Base-by-base conservation (phyloP, 1,284 basidiomycete genomes). In the Leccinum pachyderme region DNA sequence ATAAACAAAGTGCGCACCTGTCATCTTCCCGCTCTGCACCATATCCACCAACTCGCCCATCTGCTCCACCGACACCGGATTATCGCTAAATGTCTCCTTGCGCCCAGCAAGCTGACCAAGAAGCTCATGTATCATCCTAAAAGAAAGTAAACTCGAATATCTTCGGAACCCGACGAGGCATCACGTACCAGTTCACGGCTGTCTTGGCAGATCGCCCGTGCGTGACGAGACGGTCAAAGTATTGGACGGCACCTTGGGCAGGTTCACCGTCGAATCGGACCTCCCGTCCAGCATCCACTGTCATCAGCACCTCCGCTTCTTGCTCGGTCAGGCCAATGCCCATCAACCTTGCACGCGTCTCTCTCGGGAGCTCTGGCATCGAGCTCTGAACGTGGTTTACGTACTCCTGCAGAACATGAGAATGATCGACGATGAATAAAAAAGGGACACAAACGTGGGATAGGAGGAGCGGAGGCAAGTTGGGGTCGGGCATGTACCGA, bases 401-500 rank as follows among this genome's bases (percentile, higher is more conserved):
- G 56, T 87, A 87, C 41, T 71, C 70, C 90, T 93, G 63, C 22
- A 27, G 6, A 47, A 55, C 15, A 44, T 1, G 15, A 18, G 41
- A 8, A 27, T 4, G 18, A 18, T n/a, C n/a, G 7, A 39, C 22
- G 5, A 6, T 18, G 43, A 48, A 46, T 37, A 53, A 7, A 39
- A 11, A 31, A 11, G 13, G 11, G 22, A 22, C 0, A 52, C 70
- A 44, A 53, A 87, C 89, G 62, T 81, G 68, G 54, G 80, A 77
- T n/a, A 98, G 71, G 27, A 85, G 66, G 5, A 95, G 70, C 0
- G 89, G 83, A 0, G 93, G 93, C 0, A 99, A 74, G 67, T 99
- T 98, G 0, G 93, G 87, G 69, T 99, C 97, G 0, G 97, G 97
- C 93, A 99, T 95, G 75, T 98, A 99, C 7, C 96, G 82, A 71